These are phyloP conservation scores for Infundibulicybe gibba DNA, from an alignment of 768 basidiomycete genomes.

Conservation along the genomic window DNA sequence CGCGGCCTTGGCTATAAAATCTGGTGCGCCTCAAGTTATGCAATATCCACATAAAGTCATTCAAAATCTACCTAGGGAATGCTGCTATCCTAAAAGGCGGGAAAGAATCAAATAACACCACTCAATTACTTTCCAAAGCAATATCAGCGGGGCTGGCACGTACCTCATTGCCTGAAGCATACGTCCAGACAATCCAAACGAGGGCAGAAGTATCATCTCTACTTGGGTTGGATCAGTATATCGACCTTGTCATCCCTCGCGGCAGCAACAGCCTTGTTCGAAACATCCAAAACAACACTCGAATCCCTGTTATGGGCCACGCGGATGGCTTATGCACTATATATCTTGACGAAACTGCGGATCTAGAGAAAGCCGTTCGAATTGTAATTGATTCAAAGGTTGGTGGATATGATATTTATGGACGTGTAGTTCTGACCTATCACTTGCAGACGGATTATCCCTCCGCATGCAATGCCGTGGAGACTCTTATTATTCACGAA, in stretches of 20 bases:
- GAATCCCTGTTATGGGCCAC: constrained; percentile 98
- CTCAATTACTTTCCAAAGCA: constrained; percentile 69
- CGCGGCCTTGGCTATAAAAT: constrained; percentile 93
- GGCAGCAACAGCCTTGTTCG: constrained; percentile 90
- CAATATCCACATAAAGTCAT: not conserved
- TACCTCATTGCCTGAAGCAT: constrained; percentile 71
- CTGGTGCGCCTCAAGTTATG: constrained; percentile 50
- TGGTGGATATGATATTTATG: constrained; percentile 7
- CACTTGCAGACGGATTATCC: constrained; percentile 81
- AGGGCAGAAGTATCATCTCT: constrained; percentile 88
- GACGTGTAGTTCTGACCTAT: not conserved
- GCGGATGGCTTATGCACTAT: constrained; percentile 94
- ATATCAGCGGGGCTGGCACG: constrained; percentile 75
- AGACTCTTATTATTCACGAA: constrained; percentile 85
- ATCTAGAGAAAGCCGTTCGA: constrained; percentile 73
- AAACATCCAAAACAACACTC: constrained; percentile 84
- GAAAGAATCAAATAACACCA: constrained; percentile 87
- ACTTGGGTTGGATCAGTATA: constrained; percentile 84
- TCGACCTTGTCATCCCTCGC: constrained; percentile 95
- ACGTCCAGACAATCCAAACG: constrained; percentile 90
- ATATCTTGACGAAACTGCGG: constrained; percentile 83
- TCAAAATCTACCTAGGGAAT: constrained; percentile 58
- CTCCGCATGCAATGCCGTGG: constrained; percentile 91
- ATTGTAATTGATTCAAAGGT: constrained; percentile 93
- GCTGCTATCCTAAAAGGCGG: constrained; percentile 97